Evolutionary conservation across 2,329 filamentous ascomycete species (phyloP).

Genomic region (Cladorrhinum sp.): DNA sequence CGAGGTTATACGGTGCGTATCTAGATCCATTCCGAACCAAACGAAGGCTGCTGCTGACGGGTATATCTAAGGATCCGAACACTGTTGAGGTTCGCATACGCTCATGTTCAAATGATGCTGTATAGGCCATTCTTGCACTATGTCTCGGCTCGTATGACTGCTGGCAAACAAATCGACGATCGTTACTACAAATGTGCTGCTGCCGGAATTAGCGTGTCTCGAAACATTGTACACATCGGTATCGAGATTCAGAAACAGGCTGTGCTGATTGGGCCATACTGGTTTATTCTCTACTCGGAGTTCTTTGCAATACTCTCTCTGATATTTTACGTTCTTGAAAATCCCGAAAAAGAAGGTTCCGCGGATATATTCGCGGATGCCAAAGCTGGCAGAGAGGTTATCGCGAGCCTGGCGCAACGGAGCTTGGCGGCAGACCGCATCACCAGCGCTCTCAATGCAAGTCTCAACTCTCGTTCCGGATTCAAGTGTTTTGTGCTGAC

Average conservation of each 20-base stretch:
- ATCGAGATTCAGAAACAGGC: conserved; percentile 73
- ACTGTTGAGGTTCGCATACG: conserved; percentile 73
- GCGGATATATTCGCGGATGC: conserved; percentile 84
- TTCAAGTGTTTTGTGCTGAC: conserved; percentile 8
- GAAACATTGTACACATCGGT: conserved; percentile 76
- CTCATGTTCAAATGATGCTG: conserved; percentile 77
- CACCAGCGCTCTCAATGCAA: conserved; percentile 70
- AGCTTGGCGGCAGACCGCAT: conserved; percentile 89
- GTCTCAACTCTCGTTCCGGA: conserved; percentile 29
- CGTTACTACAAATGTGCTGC: conserved; percentile 72
- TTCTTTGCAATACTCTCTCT: conserved; percentile 61
- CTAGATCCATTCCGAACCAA: not conserved
- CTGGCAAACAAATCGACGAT: conserved; percentile 63
- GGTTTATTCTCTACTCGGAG: conserved; percentile 68
- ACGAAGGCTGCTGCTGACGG: conserved; percentile 4
- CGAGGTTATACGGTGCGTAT: conserved; percentile 69
- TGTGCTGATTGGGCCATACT: conserved; percentile 76
- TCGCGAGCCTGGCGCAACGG: conserved; percentile 73
- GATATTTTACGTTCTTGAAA: conserved; percentile 77
- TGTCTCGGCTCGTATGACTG: conserved; percentile 61
- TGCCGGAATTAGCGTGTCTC: conserved; percentile 59
- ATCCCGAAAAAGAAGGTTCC: conserved; percentile 69
- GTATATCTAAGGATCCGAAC: conserved; percentile 57
- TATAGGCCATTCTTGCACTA: conserved; percentile 85
- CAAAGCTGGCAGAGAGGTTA: conserved; percentile 75